phyloP scores from a whole-genome alignment of 2,329 filamentous ascomycete genomes.

The Zymoseptoria tritici region DNA sequence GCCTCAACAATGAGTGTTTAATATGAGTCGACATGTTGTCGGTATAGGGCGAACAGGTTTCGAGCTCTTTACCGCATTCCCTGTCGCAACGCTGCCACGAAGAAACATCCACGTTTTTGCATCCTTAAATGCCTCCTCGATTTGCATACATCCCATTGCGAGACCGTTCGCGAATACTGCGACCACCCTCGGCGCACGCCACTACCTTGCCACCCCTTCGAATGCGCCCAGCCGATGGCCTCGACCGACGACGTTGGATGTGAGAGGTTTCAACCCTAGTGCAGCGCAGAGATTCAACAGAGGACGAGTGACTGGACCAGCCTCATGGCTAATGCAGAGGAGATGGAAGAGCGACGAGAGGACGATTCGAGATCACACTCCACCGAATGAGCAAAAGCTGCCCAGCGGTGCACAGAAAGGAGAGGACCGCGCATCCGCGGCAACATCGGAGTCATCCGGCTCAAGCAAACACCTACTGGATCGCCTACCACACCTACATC shows the following conservation, averaged over 20 bases:
- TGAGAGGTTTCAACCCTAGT: constrained; percentile 9
- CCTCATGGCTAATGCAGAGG: constrained; percentile 9
- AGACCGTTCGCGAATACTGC: not conserved
- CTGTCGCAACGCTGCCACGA: not conserved
- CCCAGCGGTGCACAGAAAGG: constrained; percentile 10
- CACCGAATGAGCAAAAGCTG: constrained; percentile 11
- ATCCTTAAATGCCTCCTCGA: not conserved
- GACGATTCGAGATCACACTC: constrained; percentile 3
- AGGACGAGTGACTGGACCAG: not conserved
- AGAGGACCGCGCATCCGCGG: constrained; percentile 12
- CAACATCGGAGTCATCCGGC: constrained; percentile 7
- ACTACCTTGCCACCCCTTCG: constrained; percentile 16
- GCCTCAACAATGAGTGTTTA: constrained; percentile 3
- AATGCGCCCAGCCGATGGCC: constrained; percentile 13
- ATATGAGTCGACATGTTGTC: constrained; percentile 38
- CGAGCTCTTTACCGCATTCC: constrained; percentile 7
- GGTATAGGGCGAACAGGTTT: constrained; percentile 14
- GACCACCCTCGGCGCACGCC: not conserved
- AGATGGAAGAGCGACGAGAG: constrained; percentile 17
- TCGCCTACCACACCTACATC: constrained; percentile 60
- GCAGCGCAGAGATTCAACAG: not conserved
- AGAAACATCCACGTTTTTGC: not conserved
- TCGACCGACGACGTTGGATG: constrained; percentile 13
- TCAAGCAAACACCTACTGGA: constrained; percentile 42
- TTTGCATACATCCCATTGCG: not conserved